Evolutionary conservation across 2,329 filamentous ascomycete species (phyloP), one percentile per base, ranked within the genome.

Genomic region (Chaetomium globosum): DNA sequence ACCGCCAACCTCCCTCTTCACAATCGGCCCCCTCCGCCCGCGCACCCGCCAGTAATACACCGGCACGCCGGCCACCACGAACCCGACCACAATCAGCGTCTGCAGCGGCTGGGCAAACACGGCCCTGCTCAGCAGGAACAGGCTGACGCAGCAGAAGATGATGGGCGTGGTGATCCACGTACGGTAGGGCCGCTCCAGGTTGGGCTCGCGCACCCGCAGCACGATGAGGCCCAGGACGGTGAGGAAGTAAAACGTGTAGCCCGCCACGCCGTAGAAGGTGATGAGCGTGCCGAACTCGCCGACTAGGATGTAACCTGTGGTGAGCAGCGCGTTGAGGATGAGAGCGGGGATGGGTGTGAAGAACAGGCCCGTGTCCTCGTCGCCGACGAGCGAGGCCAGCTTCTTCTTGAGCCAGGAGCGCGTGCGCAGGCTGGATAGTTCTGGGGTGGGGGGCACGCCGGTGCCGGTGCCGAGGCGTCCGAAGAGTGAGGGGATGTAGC

Each of bases 131-230:
- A 99, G 85, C 69, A 99, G 78, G 75, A 99, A 99, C 69, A 99
- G 77, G 75, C 92, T 96, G 48, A 99, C 95, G 74, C 95, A 99
- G 83, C 95, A 99, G 76, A 99, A 99, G 64, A 97, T 94, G 70
- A 99, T 94, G 12, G 95, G 95, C 2, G 95, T 99, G 0, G 89
- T 90, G 74, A 99, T 97, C 95, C 94, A 99, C 3, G 93, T 97
- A 76, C 88, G 89, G 78, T 99, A 99, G 0, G 95, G 94, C 30
- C 95, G 81, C 76, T 97, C 93, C 54, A 99, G 83, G 68, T 89
- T 83, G 4, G 95, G 95, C 77, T 99, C 95, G 68, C 85, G 86
- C 33, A 98, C 92, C 33, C 95, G 85, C 67, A 99, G 82, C 60
- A 99, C 86, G 68, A 99, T 97, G 57, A 99, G 83, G 0, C 95